These are phyloP conservation scores for Escovopsis sp. DNA, from an alignment of 2,329 filamentous ascomycete genomes.

Conservation along the genomic window DNA sequence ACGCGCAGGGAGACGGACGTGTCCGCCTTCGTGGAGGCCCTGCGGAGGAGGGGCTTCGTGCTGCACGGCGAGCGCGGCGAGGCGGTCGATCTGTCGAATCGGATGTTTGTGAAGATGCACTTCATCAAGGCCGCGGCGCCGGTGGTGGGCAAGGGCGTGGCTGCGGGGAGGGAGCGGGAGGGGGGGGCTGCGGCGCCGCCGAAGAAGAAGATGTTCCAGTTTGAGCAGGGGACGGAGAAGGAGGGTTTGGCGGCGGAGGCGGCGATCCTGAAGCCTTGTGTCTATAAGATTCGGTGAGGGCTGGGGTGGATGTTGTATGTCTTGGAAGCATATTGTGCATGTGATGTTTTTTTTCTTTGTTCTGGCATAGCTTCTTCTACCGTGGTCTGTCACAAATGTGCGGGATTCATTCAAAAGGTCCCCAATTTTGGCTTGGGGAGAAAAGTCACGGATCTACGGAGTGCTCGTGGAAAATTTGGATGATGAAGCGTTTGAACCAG, in stretches of 20 bases:
- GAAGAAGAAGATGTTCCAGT: conserved; percentile 35
- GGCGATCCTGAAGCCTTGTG: conserved; percentile 72
- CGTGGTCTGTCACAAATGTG: too few species aligned
- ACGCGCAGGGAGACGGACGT: conserved; percentile 67
- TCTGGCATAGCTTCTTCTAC: too few species aligned
- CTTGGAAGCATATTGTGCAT: too few species aligned
- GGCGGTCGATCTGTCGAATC: conserved; percentile 72
- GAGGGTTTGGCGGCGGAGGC: conserved; percentile 48
- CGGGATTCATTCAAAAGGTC: too few species aligned
- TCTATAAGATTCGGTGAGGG: conserved; percentile 72
- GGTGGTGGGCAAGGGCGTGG: conserved; percentile 58
- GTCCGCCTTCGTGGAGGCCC: conserved; percentile 68
- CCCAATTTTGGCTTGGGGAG: too few species aligned
- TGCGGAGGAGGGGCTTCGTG: conserved; percentile 70
- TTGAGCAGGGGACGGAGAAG: conserved; percentile 36
- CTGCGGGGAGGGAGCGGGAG: conserved; percentile 31
- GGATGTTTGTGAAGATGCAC: conserved; percentile 97
- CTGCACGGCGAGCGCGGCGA: conserved; percentile 46
- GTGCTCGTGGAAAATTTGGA: too few species aligned
- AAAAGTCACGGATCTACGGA: too few species aligned
- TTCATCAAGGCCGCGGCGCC: conserved; percentile 76
- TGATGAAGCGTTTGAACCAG: too few species aligned
- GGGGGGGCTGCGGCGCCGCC: conserved; percentile 25
- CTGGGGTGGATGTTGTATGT: background rate
- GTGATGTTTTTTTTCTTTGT: too few species aligned